Evolutionary conservation across 164 flowering plant genomes (phyloP), one percentile per base, ranked within the genome.

Genomic region (Umbilicus rupestris): DNA sequence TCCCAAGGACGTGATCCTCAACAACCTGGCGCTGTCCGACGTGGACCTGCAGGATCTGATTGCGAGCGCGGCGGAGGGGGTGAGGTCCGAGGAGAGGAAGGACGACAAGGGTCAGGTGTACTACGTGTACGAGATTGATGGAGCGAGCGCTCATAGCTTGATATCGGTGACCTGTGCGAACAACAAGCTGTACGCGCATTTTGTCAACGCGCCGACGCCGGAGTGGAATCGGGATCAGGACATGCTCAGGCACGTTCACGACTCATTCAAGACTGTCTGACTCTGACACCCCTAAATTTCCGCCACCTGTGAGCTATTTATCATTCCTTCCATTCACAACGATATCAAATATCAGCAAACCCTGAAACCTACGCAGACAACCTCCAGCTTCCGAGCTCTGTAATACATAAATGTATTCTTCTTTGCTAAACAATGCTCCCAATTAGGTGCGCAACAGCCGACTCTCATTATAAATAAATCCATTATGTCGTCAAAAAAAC

Each of bases 171-270:
- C 98, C 0, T 93, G 98, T 71, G 85, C 96, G 0, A 87, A 80
- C 7, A 87, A 93, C 71, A 93, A 93, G 82, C 81, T 93, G 5
- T 93, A 90, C 69, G 96, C 97, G 0, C 98, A 90, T 75, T 93
- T 93, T 74, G 97, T 93, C 19, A 90, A 87, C 52, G 97, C 98
- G 7, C 98, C 98, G 0, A 68, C 84, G 19, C 78, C 84, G 2
- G 98, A 93, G 66, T 90, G 96, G 96, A 86, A 77, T 35, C 72
- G 80, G 42, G 98, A 93, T 57, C 74, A 84, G 62, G 90, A 81
- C 9, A 83, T 77, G 10, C 63, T 93, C 70, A 87, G 70, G 81
- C 94, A 85, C 49, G 19, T 90, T 35, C 98, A 90, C 28, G 78
- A 87, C 41, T 88, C 97, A 0, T 90, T 93, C 64, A 84, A 80